Conservation (phyloP, 2,329 filamentous ascomycete genomes). For the Fusarium pseudonygamai region DNA sequence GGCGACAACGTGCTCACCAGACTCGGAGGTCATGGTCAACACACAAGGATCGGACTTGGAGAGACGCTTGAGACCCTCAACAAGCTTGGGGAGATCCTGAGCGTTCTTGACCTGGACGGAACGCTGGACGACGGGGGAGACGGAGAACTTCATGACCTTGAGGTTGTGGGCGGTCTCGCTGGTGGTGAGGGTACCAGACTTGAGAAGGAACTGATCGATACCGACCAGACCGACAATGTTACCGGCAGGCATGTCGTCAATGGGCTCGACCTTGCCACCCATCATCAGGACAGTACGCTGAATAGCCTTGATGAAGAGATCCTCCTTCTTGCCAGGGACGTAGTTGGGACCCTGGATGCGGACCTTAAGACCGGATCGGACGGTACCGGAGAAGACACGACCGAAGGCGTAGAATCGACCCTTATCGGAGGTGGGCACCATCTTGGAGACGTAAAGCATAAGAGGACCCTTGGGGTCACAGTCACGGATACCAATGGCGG, state of each 20-base stretch:
- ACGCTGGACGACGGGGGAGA: slow-evolving; percentile 97
- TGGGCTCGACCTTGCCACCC: slow-evolving; percentile 98
- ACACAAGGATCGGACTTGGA: slow-evolving; percentile 99
- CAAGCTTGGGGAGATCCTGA: slow-evolving; percentile 98
- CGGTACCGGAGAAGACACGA: slow-evolving; percentile 99
- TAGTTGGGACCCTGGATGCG: slow-evolving; percentile 99
- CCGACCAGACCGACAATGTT: slow-evolving; percentile 99
- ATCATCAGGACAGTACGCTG: slow-evolving; percentile 99
- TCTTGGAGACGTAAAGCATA: slow-evolving; percentile 99
- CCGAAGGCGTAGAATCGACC: slow-evolving; percentile 99
- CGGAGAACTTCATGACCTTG: slow-evolving; percentile 99
- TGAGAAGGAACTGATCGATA: slow-evolving; percentile 99
- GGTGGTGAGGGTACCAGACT: slow-evolving; percentile 99
- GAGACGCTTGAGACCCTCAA: slow-evolving; percentile 99
- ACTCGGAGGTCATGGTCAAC: slow-evolving; percentile 86
- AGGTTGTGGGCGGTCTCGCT: slow-evolving; percentile 98
- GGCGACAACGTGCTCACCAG: slow-evolving; percentile 98
- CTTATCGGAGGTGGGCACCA: slow-evolving; percentile 99
- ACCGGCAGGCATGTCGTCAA: slow-evolving; percentile 98
- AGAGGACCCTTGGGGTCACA: slow-evolving; percentile 97
- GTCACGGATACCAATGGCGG: slow-evolving; percentile 96
- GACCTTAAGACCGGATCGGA: slow-evolving; percentile 98
- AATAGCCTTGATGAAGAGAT: slow-evolving; percentile 98
- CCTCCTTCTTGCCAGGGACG: slow-evolving; percentile 96
- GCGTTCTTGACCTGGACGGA: slow-evolving; percentile 99